A percentile compares a stretch with the other conserved stretches of the same genome.
Conservation (phyloP, 2,329 filamentous ascomycete genomes). For the Helotiales sp. region DNA sequence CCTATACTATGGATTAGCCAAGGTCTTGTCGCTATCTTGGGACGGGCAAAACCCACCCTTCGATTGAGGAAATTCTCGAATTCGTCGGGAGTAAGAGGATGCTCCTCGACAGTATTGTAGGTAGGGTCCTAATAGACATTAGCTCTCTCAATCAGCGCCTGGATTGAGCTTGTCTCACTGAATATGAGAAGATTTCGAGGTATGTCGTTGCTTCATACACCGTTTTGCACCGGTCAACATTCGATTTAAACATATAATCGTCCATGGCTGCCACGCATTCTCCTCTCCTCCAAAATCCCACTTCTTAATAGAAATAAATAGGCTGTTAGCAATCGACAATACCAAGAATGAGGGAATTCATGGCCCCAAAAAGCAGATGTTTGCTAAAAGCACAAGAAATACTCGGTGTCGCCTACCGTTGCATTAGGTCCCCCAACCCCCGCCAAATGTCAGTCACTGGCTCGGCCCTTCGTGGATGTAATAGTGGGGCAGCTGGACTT, state of each 20-base stretch:
- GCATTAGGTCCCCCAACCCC: background rate
- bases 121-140: conserved; percentile 29
- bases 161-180: conserved; percentile 22
- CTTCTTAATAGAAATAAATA: background rate
- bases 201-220: conserved; percentile 32
- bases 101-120: conserved; percentile 32
- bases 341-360: background rate
- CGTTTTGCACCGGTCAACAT: conserved; percentile 30
- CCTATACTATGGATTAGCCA: conserved; percentile 16
- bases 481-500: background rate
- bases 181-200: conserved; percentile 36
- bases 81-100: conserved; percentile 33
- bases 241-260: conserved; percentile 36
- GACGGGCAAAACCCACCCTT: conserved; percentile 26
- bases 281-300: background rate
- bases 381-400: background rate
- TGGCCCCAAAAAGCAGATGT: background rate
- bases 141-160: background rate
- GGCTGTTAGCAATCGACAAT: background rate
- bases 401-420: background rate
- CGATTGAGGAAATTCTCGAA: conserved; percentile 36
- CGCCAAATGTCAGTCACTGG: background rate
- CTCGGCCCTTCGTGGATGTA: too few species aligned
- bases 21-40: conserved; percentile 5
- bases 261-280: conserved; percentile 29